These are phyloP conservation scores for Cladophialophora chaetospira DNA, from an alignment of 2,329 filamentous ascomycete genomes.

Conservation along the genomic window DNA sequence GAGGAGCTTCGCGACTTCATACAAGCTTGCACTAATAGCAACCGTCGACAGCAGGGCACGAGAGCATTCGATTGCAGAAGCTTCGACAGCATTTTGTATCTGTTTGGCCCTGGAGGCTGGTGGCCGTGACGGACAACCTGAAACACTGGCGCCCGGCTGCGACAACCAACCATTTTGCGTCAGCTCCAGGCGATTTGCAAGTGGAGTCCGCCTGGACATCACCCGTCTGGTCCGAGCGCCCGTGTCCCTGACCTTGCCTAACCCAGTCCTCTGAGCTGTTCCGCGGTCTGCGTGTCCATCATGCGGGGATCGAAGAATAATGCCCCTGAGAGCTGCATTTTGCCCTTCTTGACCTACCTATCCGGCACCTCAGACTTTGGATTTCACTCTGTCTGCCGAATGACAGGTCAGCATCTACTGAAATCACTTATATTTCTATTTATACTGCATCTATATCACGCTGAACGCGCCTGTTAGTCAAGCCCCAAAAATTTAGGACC, in stretches of 20 bases:
- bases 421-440: neutral
- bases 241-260: no score
- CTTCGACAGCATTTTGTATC: neutral
- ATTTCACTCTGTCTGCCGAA: constrained; percentile 2
- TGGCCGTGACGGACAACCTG: constrained; percentile 23
- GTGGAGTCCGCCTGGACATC: constrained; percentile 3
- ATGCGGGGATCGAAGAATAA: constrained; percentile 17
- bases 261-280: constrained; percentile 8
- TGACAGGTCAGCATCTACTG: neutral
- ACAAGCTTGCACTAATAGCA: neutral
- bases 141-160: constrained; percentile 27
- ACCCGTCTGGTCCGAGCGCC: constrained; percentile 13
- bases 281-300: neutral
- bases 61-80: no score
- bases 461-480: neutral
- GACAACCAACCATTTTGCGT: constrained; percentile 19
- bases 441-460: constrained; percentile 10
- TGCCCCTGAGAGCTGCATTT: constrained; percentile 25
- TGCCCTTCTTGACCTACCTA: neutral
- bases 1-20: constrained; percentile 8
- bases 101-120: constrained; percentile 5
- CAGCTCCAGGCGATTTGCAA: constrained; percentile 1
- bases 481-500: neutral
- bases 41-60: neutral
- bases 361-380: neutral